These are phyloP conservation scores for Trichoderma hamatum DNA, from an alignment of 2,329 filamentous ascomycete species.

Conservation along the genomic window DNA sequence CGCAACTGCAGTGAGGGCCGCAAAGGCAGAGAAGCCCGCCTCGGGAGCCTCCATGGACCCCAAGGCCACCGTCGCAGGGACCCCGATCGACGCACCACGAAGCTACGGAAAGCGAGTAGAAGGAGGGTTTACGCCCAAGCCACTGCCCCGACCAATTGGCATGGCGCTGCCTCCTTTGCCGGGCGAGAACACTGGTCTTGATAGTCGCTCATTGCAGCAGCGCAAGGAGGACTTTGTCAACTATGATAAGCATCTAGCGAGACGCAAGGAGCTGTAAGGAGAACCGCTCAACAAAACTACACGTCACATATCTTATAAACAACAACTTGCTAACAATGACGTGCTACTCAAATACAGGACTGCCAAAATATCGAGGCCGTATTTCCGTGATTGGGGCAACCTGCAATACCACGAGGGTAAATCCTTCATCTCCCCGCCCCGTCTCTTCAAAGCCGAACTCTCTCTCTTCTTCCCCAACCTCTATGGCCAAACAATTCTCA, in stretches of 20 bases:
- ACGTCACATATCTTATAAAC: not conserved
- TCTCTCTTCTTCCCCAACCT: slow-evolving; percentile 95
- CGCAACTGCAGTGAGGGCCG: slow-evolving; percentile 44
- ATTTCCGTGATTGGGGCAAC: slow-evolving; percentile 95
- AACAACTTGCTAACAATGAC: slow-evolving; percentile 1
- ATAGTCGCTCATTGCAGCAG: slow-evolving; percentile 67
- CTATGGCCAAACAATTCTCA: slow-evolving; percentile 73
- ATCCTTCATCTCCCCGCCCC: slow-evolving; percentile 81
- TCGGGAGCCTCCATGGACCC: slow-evolving; percentile 44
- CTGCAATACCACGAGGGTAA: slow-evolving; percentile 84
- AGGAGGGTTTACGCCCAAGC: slow-evolving; percentile 59
- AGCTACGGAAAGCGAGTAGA: slow-evolving; percentile 60
- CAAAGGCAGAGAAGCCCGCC: slow-evolving; percentile 41
- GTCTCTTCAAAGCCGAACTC: slow-evolving; percentile 79
- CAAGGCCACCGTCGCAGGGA: slow-evolving; percentile 45
- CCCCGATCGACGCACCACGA: slow-evolving; percentile 61
- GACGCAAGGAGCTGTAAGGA: slow-evolving; percentile 72
- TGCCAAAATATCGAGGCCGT: slow-evolving; percentile 77
- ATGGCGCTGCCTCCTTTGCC: slow-evolving; percentile 70
- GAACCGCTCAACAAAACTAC: not conserved
- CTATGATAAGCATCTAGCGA: slow-evolving; percentile 80
- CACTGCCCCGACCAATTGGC: slow-evolving; percentile 76
- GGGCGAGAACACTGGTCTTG: slow-evolving; percentile 82
- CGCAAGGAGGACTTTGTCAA: slow-evolving; percentile 79
- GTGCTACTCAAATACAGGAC: slow-evolving; percentile 53